These are phyloP conservation scores for Neophaeococcomyces mojaviensis DNA, from an alignment of 2,329 filamentous ascomycete genomes.

Conservation along the genomic window DNA sequence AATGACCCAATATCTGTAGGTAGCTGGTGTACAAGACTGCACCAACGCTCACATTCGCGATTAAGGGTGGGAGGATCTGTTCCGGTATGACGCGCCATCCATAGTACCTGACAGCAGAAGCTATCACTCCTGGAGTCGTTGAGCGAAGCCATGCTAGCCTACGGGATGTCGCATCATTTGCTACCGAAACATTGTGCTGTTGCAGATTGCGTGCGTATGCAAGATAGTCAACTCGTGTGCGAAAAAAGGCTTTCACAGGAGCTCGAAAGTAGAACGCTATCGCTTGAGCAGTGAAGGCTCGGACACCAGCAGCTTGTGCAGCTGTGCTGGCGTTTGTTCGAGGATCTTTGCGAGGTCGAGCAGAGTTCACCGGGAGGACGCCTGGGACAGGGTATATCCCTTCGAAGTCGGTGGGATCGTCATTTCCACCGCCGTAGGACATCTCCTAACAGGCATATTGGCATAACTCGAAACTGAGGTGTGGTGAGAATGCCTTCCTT, in stretches of 20 bases:
- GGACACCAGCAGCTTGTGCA: conserved; percentile 76
- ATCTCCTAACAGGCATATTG: conserved; percentile 2
- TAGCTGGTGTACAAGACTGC: conserved; percentile 58
- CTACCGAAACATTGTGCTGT: conserved; percentile 4
- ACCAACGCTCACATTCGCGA: conserved; percentile 56
- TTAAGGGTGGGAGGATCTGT: conserved; percentile 54
- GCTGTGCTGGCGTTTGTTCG: conserved; percentile 59
- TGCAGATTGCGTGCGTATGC: conserved; percentile 7
- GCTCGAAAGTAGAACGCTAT: conserved; percentile 88
- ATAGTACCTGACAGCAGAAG: conserved; percentile 54
- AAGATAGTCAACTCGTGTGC: conserved; percentile 77
- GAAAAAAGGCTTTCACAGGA: conserved; percentile 87
- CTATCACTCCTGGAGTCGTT: conserved; percentile 54
- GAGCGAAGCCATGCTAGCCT: conserved; percentile 43
- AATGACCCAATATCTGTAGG: conserved; percentile 49
- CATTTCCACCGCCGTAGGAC: conserved; percentile 3
- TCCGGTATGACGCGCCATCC: conserved; percentile 59
- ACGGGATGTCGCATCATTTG: conserved; percentile 14
- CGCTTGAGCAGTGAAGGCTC: conserved; percentile 73
- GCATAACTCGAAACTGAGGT: background rate
- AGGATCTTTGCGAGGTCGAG: conserved; percentile 31
- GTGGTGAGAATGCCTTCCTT: too few species aligned
- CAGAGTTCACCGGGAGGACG: conserved; percentile 1
- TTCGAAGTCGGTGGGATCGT: conserved; percentile 7
- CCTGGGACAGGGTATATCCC: conserved; percentile 1